These are phyloP conservation scores for Eucalyptus paniculata DNA, from an alignment of 345 rosid species.

Conservation along the genomic window DNA sequence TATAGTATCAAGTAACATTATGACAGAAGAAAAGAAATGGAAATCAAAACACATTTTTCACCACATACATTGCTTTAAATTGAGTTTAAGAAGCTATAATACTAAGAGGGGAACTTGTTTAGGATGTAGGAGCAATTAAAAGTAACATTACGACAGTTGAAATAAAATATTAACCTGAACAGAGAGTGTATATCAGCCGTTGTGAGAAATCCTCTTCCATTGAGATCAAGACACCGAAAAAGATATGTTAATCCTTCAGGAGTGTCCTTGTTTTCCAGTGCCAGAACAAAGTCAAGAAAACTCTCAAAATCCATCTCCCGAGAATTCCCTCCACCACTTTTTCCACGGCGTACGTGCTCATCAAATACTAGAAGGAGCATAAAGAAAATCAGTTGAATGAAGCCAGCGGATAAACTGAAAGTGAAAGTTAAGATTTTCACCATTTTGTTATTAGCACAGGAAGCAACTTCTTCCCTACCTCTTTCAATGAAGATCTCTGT, in stretches of 20 bases:
- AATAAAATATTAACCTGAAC: slow-evolving; percentile 52
- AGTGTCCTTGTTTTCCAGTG: slow-evolving; percentile 95
- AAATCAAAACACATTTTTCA: not conserved
- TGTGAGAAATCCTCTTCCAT: slow-evolving; percentile 84
- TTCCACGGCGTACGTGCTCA: slow-evolving; percentile 88
- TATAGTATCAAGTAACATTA: not conserved
- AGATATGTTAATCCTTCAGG: slow-evolving; percentile 93
- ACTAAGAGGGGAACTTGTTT: not conserved
- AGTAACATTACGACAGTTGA: not conserved
- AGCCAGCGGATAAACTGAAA: not conserved
- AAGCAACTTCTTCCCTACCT: slow-evolving; percentile 25
- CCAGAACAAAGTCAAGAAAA: slow-evolving; percentile 90
- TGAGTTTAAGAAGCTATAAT: not conserved
- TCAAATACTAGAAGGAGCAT: slow-evolving; percentile 52
- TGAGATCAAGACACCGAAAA: slow-evolving; percentile 87
- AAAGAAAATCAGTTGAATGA: not conserved
- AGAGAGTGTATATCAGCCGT: slow-evolving; percentile 97
- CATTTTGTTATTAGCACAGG: not conserved
- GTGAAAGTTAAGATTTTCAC: not conserved
- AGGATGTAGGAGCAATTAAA: not conserved
- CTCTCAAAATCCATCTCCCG: slow-evolving; percentile 97
- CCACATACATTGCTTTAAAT: not conserved
- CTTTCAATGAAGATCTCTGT: slow-evolving; percentile 93
- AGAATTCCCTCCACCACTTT: slow-evolving; percentile 47
- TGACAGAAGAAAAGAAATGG: not conserved